These are phyloP conservation scores for Aureobasidium namibiae DNA, from an alignment of 2,329 filamentous ascomycete genomes.

Conservation along the genomic window DNA sequence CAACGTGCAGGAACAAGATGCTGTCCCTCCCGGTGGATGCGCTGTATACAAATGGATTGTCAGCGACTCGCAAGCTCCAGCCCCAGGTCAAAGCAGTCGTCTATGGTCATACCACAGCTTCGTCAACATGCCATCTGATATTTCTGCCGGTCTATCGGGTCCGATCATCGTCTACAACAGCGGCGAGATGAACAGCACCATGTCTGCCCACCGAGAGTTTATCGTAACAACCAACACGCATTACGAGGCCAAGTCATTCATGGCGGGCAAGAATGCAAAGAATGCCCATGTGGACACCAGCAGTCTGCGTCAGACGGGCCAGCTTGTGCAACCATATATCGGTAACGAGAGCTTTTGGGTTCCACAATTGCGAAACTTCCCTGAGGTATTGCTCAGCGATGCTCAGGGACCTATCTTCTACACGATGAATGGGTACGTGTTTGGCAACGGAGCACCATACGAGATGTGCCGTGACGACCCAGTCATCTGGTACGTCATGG, in stretches of 20 bases:
- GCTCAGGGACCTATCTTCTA: slow-evolving; percentile 19
- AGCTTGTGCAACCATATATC: slow-evolving; percentile 10
- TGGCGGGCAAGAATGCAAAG: slow-evolving; percentile 19
- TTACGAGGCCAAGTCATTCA: slow-evolving; percentile 21
- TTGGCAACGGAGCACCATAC: slow-evolving; percentile 23
- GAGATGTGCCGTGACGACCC: slow-evolving; percentile 24
- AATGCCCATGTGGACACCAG: neutral
- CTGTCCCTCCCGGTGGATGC: slow-evolving; percentile 21
- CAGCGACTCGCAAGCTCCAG: slow-evolving; percentile 12
- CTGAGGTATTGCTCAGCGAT: slow-evolving; percentile 10
- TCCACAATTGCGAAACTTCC: slow-evolving; percentile 19
- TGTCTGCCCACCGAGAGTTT: slow-evolving; percentile 23
- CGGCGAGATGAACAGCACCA: slow-evolving; percentile 21
- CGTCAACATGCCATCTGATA: slow-evolving; percentile 21
- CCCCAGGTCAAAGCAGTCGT: neutral
- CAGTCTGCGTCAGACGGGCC: neutral
- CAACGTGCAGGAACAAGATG: slow-evolving; percentile 15
- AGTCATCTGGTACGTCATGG: slow-evolving; percentile 26
- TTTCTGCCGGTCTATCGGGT: slow-evolving; percentile 22
- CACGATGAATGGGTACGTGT: slow-evolving; percentile 24
- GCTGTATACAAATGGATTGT: slow-evolving; percentile 24
- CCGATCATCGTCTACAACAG: slow-evolving; percentile 22
- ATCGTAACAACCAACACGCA: slow-evolving; percentile 21
- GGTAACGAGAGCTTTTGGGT: slow-evolving; percentile 19
- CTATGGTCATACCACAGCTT: slow-evolving; percentile 22